Percentiles rank a stretch among this genome's conserved stretches.
These are phyloP conservation scores for Pyrenophora teres DNA, from an alignment of 2,329 filamentous ascomycete genomes.

Conservation along the genomic window DNA sequence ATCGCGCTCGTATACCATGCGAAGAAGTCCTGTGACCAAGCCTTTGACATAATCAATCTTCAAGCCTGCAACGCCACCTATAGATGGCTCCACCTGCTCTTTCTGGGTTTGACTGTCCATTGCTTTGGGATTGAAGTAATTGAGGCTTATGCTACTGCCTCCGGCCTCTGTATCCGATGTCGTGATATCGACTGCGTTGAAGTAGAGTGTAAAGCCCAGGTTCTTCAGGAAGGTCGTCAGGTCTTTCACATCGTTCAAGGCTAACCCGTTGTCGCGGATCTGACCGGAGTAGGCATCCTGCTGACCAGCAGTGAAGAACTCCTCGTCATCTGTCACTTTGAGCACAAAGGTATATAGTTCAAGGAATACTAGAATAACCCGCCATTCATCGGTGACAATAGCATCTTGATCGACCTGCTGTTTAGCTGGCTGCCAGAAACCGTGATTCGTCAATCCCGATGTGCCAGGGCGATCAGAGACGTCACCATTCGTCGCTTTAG, in stretches of 20 bases:
- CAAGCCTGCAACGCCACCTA: slow-evolving; percentile 70
- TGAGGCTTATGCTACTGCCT: slow-evolving; percentile 55
- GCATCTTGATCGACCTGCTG: slow-evolving; percentile 40
- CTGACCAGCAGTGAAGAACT: slow-evolving; percentile 72
- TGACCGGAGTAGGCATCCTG: slow-evolving; percentile 34
- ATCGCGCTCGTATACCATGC: slow-evolving; percentile 90
- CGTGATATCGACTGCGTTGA: slow-evolving; percentile 72
- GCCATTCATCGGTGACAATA: slow-evolving; percentile 74
- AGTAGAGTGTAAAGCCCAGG: slow-evolving; percentile 85
- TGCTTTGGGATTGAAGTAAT: slow-evolving; percentile 38
- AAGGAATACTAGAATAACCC: slow-evolving; percentile 84
- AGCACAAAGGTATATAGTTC: slow-evolving; percentile 93
- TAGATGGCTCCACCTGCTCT: slow-evolving; percentile 48
- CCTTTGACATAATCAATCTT: slow-evolving; percentile 78
- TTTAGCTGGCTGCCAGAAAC: slow-evolving; percentile 43
- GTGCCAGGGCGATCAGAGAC: slow-evolving; percentile 9
- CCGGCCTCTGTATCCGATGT: slow-evolving; percentile 51
- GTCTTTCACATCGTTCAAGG: slow-evolving; percentile 70
- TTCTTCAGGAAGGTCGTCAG: slow-evolving; percentile 88
- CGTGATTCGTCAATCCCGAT: slow-evolving; percentile 24
- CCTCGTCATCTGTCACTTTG: slow-evolving; percentile 92
- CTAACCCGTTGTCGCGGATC: slow-evolving; percentile 67
- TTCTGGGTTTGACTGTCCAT: slow-evolving; percentile 29
- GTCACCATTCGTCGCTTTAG: slow-evolving; percentile 31
- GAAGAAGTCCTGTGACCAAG: slow-evolving; percentile 78